Conservation (phyloP, 805 yeast species). For the Saturnispora mendoncae region DNA sequence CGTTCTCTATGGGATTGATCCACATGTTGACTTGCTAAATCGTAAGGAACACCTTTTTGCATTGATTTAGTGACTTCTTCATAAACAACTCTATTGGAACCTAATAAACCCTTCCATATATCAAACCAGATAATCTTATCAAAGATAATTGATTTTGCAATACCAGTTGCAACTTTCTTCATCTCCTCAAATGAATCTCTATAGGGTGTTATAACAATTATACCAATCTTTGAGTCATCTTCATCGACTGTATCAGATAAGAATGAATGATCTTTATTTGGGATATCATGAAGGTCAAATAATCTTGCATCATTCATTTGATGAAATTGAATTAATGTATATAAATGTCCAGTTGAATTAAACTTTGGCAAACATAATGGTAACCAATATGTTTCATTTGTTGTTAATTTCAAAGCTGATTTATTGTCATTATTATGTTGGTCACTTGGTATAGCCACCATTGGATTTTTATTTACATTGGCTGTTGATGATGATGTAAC, state of each 20-base stretch:
- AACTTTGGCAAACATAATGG: slow-evolving; percentile 90
- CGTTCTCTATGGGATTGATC: neutral
- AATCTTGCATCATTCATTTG: slow-evolving; percentile 29
- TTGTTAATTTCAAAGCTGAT: slow-evolving; percentile 16
- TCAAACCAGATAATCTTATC: slow-evolving; percentile 21
- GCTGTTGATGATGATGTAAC: neutral
- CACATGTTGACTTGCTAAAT: no score
- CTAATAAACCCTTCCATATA: slow-evolving; percentile 13
- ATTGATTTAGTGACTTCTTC: slow-evolving; percentile 3
- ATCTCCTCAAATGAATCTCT: slow-evolving; percentile 73
- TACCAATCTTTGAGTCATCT: slow-evolving; percentile 28
- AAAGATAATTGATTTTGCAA: slow-evolving; percentile 37
- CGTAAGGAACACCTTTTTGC: no score
- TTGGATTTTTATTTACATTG: no score
- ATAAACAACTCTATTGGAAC: slow-evolving; percentile 6
- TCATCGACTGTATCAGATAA: slow-evolving; percentile 4
- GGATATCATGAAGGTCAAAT: slow-evolving; percentile 23
- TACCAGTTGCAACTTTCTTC: slow-evolving; percentile 47
- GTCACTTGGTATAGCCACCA: no score
- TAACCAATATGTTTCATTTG: slow-evolving; percentile 77
- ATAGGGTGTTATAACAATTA: slow-evolving; percentile 53
- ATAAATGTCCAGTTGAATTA: slow-evolving; percentile 79
- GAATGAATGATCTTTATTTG: neutral
- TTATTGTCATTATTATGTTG: neutral
- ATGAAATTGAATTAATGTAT: slow-evolving; percentile 65